A percentile compares a stretch with the other conserved stretches of the same genome.
Conservation (phyloP, 805 yeast species). For the Schwanniomyces pseudopolymorphus region DNA sequence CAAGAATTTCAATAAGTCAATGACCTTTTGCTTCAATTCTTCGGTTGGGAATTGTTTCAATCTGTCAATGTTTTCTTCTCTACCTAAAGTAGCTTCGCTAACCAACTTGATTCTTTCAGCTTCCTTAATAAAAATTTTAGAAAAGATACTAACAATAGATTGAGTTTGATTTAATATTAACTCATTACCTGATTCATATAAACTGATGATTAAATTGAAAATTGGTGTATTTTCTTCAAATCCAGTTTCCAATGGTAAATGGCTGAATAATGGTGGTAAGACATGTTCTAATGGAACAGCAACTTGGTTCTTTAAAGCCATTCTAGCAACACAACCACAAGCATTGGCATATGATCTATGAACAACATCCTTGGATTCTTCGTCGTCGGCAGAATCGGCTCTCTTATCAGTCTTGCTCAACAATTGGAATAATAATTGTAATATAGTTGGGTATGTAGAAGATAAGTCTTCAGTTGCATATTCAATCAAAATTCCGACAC, state of each 20-base stretch:
- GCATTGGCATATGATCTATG: constrained; percentile 90
- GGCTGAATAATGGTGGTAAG: constrained; percentile 72
- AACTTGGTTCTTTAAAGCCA: constrained; percentile 70
- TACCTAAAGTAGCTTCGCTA: constrained; percentile 75
- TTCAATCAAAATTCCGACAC: constrained; percentile 77
- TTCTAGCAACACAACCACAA: constrained; percentile 94
- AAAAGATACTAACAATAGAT: constrained; percentile 64
- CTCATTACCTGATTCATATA: constrained; percentile 64
- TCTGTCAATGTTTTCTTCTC: constrained; percentile 78
- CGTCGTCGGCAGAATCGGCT: constrained; percentile 55
- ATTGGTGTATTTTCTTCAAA: constrained; percentile 93
- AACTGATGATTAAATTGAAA: constrained; percentile 68
- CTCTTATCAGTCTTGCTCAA: constrained; percentile 63
- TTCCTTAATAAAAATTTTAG: constrained; percentile 71
- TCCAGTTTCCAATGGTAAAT: constrained; percentile 84
- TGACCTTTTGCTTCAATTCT: constrained; percentile 62
- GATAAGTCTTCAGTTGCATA: constrained; percentile 57
- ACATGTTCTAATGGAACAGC: constrained; percentile 73
- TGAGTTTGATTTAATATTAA: constrained; percentile 57
- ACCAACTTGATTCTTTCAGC: constrained; percentile 68
- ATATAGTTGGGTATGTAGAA: constrained; percentile 63
- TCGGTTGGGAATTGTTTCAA: constrained; percentile 75
- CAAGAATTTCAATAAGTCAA: constrained; percentile 70
- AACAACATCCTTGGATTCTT: constrained; percentile 74
- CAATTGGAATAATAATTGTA: constrained; percentile 76